Percentiles rank a stretch among this genome's conserved stretches.
Conservation (phyloP, 331 rosid species). For the Pyracantha coccinea region DNA sequence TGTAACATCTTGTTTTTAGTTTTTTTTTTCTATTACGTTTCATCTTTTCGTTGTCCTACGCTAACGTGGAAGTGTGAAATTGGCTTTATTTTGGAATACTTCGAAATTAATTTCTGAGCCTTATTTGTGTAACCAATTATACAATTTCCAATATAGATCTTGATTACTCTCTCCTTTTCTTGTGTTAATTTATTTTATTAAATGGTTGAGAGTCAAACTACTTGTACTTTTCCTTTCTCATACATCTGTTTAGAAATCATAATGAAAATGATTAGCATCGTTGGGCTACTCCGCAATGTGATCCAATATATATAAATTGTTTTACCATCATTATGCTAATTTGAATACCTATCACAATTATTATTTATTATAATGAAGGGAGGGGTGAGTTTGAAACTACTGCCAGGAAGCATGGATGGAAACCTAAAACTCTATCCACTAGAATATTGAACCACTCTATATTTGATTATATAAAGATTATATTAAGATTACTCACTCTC, state of each 20-base stretch:
- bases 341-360: background rate
- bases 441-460: too few species aligned
- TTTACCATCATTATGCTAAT: background rate
- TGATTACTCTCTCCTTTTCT: background rate
- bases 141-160: background rate
- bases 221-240: background rate
- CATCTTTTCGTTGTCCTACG: background rate
- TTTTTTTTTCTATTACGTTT: background rate
- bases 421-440: too few species aligned
- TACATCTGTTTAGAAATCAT: background rate
- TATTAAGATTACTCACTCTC: background rate
- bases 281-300: background rate
- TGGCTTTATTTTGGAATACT: background rate
- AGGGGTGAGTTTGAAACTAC: too few species aligned
- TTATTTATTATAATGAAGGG: too few species aligned
- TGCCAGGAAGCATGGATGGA: too few species aligned
- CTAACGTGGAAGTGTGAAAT: background rate
- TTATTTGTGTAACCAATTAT: too few species aligned
- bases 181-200: background rate
- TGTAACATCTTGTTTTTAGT: background rate
- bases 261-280: background rate
- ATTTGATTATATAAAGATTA: too few species aligned
- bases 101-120: background rate
- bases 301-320: background rate
- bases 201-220: background rate